These are phyloP conservation scores for Neospora caninum DNA, from an alignment of 169 alveolate genomes.

Conservation along the genomic window DNA sequence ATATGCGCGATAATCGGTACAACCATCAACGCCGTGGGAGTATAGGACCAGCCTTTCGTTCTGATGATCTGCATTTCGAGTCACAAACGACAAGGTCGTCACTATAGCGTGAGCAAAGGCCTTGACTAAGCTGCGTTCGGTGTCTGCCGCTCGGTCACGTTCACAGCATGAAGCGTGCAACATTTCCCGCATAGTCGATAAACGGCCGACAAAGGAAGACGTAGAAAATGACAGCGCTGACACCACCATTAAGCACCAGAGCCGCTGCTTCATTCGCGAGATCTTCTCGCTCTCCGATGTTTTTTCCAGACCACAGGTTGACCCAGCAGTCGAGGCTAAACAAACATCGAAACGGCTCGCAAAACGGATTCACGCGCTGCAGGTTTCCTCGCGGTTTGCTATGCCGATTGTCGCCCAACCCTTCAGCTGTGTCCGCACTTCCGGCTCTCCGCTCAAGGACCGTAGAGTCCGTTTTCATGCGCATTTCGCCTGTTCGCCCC, in stretches of 20 bases:
- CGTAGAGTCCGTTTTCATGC: too few species aligned
- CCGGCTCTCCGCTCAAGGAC: too few species aligned
- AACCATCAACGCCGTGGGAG: too few species aligned
- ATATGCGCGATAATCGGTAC: too few species aligned
- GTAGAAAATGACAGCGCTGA: background rate
- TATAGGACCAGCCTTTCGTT: too few species aligned
- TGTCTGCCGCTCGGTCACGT: background rate
- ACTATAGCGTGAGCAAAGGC: background rate
- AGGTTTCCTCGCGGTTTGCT: background rate
- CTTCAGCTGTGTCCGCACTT: too few species aligned
- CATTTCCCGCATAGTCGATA: background rate
- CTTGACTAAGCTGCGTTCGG: background rate
- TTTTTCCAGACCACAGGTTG: background rate
- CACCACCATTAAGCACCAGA: background rate
- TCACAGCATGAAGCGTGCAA: conserved; percentile 12
- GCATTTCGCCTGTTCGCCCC: too few species aligned
- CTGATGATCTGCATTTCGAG: too few species aligned
- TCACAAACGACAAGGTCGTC: too few species aligned
- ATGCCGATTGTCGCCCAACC: too few species aligned
- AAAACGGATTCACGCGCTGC: background rate
- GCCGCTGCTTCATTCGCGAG: background rate
- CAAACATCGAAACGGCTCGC: background rate
- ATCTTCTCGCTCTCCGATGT: background rate
- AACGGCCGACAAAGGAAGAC: background rate
- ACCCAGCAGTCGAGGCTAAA: background rate